A percentile compares a stretch with the other conserved stretches of the same genome.
phyloP scores from a whole-genome alignment of 228 moss, liverwort and hornwort genomes.

The Sphagnum magellanicum region DNA sequence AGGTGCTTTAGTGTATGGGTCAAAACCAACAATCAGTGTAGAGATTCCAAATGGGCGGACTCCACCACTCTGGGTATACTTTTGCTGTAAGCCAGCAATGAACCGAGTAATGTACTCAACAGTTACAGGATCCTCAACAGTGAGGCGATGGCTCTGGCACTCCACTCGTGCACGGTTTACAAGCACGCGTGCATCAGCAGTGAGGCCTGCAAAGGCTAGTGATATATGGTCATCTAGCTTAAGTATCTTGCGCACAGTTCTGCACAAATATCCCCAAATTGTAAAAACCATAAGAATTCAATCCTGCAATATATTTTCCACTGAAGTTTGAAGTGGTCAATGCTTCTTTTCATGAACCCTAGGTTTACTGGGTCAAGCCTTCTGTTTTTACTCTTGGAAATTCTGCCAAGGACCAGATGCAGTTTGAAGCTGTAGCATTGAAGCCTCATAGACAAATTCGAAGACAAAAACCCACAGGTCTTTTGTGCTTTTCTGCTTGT shows the following conservation, averaged over 20 bases:
- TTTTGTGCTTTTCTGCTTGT: too few relatives aligned
- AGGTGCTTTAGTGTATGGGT: slow-evolving; percentile 83
- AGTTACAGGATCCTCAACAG: slow-evolving; percentile 96
- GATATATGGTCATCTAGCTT: slow-evolving; percentile 94
- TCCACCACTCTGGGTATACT: slow-evolving; percentile 98
- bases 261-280: slow-evolving; percentile 16
- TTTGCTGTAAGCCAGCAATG: slow-evolving; percentile 95
- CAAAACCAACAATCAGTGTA: slow-evolving; percentile 92
- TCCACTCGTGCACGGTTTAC: slow-evolving; percentile 93
- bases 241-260: slow-evolving; percentile 88
- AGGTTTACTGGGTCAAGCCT: too few relatives aligned
- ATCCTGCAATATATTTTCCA: too few relatives aligned
- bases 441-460: too few relatives aligned
- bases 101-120: slow-evolving; percentile 98
- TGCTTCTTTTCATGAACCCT: too few relatives aligned
- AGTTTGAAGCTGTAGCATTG: too few relatives aligned
- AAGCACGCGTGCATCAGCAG: slow-evolving; percentile 92
- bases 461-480: too few relatives aligned
- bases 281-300: too few relatives aligned
- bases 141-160: slow-evolving; percentile 97
- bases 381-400: too few relatives aligned
- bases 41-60: slow-evolving; percentile 96
- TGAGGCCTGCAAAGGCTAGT: slow-evolving; percentile 89
- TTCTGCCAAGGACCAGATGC: too few relatives aligned
- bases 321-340: too few relatives aligned